Base-by-base conservation (phyloP, 306 rosid species). In the Begonia fuchsioides region DNA sequence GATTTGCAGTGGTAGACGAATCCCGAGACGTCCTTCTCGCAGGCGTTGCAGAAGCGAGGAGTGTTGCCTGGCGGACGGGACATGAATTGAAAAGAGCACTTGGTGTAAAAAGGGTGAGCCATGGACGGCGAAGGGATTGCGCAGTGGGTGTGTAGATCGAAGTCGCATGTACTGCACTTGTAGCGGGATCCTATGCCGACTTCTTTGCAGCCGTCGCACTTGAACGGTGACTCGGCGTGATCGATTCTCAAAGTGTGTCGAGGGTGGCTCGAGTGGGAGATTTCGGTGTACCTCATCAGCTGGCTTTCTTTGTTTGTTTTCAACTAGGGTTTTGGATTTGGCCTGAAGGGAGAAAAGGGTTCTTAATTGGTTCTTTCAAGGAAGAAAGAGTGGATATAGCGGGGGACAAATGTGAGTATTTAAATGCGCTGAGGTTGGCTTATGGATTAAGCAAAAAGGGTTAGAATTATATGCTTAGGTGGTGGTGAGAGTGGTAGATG, bases 171-270 rank as follows among this genome's bases (percentile, higher is more conserved):
- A 11, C 62, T 10, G 57, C 98, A 90, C 63, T 68, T 81, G 77
- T 90, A 90, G 38, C 78, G 65, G 0, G 94, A 84, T 0, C 98
- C 98, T 3, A 90, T 90, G 17, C 98, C 98, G 0, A 72, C 59
- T 66, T 90, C 98, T 20, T 81, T 84, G 79, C 98, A 90, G 1
- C 98, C 98, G 2, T 90, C 95, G 13, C 98, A 90, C 62, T 84
- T 90, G 87, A 84, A 90, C 0, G 98, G 95, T 49, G 64, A 68
- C 46, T 81, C 94, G 1, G 72, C 43, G 73, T 72, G 68, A 49
- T 85, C 95, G 10, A 81, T 84, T 43, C 64, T 63, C 17, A 90
- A 87, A 47, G 67, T 76, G 92, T 90, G 98, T 39, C 84, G 70
- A 2, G 94, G 85, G 61, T 90, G 98, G 55, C 77, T 71, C 66